Percentiles rank a stretch among this genome's conserved stretches.
These are phyloP conservation scores for Monosporascus sp. DNA, from an alignment of 2,329 filamentous ascomycete species.

Conservation along the genomic window DNA sequence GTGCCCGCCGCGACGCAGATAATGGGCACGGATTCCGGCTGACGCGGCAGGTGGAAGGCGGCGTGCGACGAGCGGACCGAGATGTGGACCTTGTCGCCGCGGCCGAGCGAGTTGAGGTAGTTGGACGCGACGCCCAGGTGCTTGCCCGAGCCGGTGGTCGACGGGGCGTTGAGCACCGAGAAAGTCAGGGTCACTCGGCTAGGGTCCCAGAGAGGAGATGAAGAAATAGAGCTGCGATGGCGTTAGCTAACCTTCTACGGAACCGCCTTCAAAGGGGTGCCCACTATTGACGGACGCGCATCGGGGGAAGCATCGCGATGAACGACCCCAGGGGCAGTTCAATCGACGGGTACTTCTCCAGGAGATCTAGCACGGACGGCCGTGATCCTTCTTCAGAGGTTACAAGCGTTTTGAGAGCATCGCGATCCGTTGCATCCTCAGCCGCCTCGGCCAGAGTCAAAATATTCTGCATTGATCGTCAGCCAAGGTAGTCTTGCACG, in stretches of 20 bases:
- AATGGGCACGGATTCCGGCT: slow-evolving; percentile 41
- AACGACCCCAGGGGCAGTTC: slow-evolving; percentile 61
- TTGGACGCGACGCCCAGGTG: slow-evolving; percentile 57
- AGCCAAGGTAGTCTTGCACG: slow-evolving; percentile 1
- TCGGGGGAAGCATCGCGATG: slow-evolving; percentile 67
- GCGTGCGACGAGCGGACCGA: slow-evolving; percentile 31
- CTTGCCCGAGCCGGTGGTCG: slow-evolving; percentile 42
- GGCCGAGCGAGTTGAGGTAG: slow-evolving; percentile 48
- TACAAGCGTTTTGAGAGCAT: slow-evolving; percentile 41
- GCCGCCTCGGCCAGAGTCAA: slow-evolving; percentile 25
- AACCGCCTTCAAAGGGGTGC: slow-evolving; percentile 36
- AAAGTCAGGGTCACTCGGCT: slow-evolving; percentile 61
- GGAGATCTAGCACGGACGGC: slow-evolving; percentile 64
- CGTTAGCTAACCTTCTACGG: slow-evolving; percentile 9
- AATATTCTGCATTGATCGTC: slow-evolving; percentile 30
- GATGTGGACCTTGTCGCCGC: slow-evolving; percentile 35
- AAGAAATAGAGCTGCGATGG: slow-evolving; percentile 58
- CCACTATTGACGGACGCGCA: slow-evolving; percentile 72
- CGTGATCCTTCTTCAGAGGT: slow-evolving; percentile 46
- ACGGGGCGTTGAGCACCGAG: slow-evolving; percentile 54
- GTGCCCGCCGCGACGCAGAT: slow-evolving; percentile 49
- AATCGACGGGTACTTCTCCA: slow-evolving; percentile 57
- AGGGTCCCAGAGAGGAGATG: slow-evolving; percentile 58
- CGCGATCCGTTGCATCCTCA: slow-evolving; percentile 18
- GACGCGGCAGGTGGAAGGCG: slow-evolving; percentile 44